A percentile compares a stretch with the other conserved stretches of the same genome.
Conservation (phyloP, 2,329 filamentous ascomycete species). For the Phoma sp. region DNA sequence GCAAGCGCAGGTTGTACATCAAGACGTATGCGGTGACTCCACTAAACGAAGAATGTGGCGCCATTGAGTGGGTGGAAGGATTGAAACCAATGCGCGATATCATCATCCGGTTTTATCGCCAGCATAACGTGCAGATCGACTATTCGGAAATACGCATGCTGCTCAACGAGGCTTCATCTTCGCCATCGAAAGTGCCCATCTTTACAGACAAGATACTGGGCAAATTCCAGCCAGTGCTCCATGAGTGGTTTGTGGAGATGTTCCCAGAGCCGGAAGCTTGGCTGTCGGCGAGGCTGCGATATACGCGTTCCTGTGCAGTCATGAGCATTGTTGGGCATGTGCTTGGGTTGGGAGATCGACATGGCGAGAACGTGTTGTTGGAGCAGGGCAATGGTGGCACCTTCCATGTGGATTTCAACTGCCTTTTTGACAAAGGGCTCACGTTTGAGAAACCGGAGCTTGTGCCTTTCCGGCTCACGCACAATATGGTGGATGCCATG, state of each 20-base stretch:
- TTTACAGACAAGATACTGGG: constrained; percentile 71
- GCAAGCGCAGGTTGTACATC: constrained; percentile 81
- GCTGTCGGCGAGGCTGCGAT: constrained; percentile 87
- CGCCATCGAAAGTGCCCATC: constrained; percentile 66
- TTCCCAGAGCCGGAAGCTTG: constrained; percentile 92
- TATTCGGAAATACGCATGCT: constrained; percentile 67
- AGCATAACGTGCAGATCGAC: constrained; percentile 71
- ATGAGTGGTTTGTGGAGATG: constrained; percentile 93
- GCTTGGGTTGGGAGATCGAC: constrained; percentile 87
- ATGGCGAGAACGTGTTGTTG: constrained; percentile 95
- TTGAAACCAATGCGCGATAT: constrained; percentile 94
- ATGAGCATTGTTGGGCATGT: constrained; percentile 99
- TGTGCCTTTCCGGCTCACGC: constrained; percentile 94
- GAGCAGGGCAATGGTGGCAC: constrained; percentile 93
- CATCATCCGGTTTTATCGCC: constrained; percentile 76
- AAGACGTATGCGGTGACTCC: constrained; percentile 97
- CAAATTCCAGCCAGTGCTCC: constrained; percentile 83
- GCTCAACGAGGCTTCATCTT: constrained; percentile 69
- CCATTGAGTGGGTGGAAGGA: constrained; percentile 98
- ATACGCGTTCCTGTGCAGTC: constrained; percentile 92
- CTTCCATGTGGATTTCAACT: constrained; percentile 99
- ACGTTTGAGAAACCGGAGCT: constrained; percentile 94
- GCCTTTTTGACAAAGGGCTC: constrained; percentile 95
- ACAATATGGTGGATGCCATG: constrained; percentile 99
- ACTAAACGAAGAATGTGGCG: constrained; percentile 94